These are phyloP conservation scores for Xylariomycetidae sp. DNA, from an alignment of 2,329 filamentous ascomycete species.

Conservation along the genomic window DNA sequence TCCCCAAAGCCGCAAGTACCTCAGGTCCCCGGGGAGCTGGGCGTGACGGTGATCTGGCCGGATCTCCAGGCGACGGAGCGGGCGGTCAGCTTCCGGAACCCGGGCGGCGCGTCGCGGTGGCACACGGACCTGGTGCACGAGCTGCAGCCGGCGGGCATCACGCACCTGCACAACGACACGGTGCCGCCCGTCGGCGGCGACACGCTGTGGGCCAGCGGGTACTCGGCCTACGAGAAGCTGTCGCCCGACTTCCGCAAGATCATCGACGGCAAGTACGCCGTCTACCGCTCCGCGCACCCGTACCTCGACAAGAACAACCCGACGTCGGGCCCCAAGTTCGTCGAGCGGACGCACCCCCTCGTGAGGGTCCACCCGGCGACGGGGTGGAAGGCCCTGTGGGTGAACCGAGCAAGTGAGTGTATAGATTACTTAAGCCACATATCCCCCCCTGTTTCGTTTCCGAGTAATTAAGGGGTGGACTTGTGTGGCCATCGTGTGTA, in stretches of 20 bases:
- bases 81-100: constrained; percentile 58
- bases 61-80: constrained; percentile 59
- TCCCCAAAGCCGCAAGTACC: constrained; percentile 63
- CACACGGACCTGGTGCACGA: constrained; percentile 70
- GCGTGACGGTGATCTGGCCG: constrained; percentile 67
- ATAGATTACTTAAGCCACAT: too few relatives aligned
- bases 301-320: constrained; percentile 63
- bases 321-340: constrained; percentile 55
- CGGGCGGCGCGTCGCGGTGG: constrained; percentile 64
- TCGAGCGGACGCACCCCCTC: constrained; percentile 51
- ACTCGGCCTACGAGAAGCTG: constrained; percentile 68
- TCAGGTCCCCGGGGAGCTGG: constrained; percentile 62
- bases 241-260: constrained; percentile 65
- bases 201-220: constrained; percentile 68
- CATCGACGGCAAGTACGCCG: constrained; percentile 61
- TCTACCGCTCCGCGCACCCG: constrained; percentile 61
- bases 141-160: constrained; percentile 64
- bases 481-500: too few relatives aligned
- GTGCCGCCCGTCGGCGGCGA: constrained; percentile 63
- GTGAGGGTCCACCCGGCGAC: constrained; percentile 69
- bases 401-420: constrained; percentile 67
- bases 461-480: too few relatives aligned
- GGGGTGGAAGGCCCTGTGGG: constrained; percentile 69
- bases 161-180: constrained; percentile 66
- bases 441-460: too few relatives aligned